phyloP scores from a whole-genome alignment of 2,329 filamentous ascomycete genomes.

The Aspergillus persii region DNA sequence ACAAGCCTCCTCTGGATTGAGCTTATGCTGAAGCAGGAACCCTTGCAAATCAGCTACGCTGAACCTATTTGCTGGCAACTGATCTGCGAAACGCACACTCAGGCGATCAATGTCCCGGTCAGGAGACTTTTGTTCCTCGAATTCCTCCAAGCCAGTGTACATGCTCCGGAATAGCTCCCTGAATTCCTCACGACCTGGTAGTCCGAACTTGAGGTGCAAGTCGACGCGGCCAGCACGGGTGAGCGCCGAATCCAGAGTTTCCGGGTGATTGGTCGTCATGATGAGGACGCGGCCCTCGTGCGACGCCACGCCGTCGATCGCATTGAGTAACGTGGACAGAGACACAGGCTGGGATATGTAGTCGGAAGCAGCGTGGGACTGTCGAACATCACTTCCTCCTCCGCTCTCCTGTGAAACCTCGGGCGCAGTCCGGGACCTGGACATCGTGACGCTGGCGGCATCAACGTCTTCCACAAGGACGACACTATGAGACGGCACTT shows the following conservation, averaged over 20 bases:
- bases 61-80: constrained; percentile 54
- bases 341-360: neutral
- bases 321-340: constrained; percentile 74
- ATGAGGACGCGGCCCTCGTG: constrained; percentile 77
- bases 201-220: constrained; percentile 60
- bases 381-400: neutral
- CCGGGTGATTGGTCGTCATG: constrained; percentile 76
- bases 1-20: constrained; percentile 55
- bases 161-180: constrained; percentile 30
- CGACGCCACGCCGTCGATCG: constrained; percentile 76
- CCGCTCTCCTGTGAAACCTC: neutral
- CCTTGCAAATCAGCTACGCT: constrained; percentile 65
- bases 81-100: constrained; percentile 47
- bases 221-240: constrained; percentile 73
- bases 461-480: constrained; percentile 70
- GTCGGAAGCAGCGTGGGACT: constrained; percentile 12
- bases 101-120: constrained; percentile 36
- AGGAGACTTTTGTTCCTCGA: constrained; percentile 30
- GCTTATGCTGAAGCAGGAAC: constrained; percentile 63
- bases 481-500: constrained; percentile 62
- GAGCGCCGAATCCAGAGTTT: constrained; percentile 68
- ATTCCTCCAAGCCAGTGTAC: constrained; percentile 27
- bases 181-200: constrained; percentile 25
- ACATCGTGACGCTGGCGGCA: constrained; percentile 56
- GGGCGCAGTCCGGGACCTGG: neutral